Percentiles rank a stretch among this genome's conserved stretches.
These are phyloP conservation scores for Dendrocalamus sinicus DNA, from an alignment of 176 grass and related monocot species.

Conservation along the genomic window DNA sequence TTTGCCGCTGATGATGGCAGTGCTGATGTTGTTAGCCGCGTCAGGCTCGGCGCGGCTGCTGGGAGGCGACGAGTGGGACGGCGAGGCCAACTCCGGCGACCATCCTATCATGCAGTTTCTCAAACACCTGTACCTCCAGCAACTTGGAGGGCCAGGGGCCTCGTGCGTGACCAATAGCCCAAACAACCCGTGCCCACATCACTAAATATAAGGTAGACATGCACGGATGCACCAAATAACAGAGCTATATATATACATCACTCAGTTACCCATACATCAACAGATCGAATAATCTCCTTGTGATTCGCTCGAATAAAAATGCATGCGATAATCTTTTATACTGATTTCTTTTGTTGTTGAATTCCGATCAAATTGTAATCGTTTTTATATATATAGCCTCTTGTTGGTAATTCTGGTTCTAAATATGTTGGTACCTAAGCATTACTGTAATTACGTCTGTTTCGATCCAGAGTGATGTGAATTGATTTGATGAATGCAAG, in stretches of 20 bases:
- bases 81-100: not conserved
- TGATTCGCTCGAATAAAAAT: not conserved
- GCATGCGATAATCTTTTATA: not conserved
- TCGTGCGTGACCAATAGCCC: rapidly evolving
- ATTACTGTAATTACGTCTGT: not conserved
- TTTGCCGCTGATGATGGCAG: not conserved
- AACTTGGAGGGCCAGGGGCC: rapidly evolving
- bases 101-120: not conserved
- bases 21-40: not conserved
- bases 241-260: not conserved
- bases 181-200: not conserved
- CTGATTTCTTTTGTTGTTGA: not conserved
- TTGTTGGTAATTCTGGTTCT: not conserved
- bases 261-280: not conserved
- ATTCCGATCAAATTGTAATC: not conserved
- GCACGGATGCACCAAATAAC: not conserved
- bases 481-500: not conserved
- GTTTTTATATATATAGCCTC: not conserved
- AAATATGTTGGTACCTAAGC: not conserved
- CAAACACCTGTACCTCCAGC: slow-evolving; percentile 34
- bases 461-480: not conserved
- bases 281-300: not conserved
- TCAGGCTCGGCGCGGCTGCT: slow-evolving; percentile 28
- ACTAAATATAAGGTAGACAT: not conserved
- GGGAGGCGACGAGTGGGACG: not conserved